Conservation (phyloP, 192 early-diverging fungal genomes). For the Coemansia sp. region DNA sequence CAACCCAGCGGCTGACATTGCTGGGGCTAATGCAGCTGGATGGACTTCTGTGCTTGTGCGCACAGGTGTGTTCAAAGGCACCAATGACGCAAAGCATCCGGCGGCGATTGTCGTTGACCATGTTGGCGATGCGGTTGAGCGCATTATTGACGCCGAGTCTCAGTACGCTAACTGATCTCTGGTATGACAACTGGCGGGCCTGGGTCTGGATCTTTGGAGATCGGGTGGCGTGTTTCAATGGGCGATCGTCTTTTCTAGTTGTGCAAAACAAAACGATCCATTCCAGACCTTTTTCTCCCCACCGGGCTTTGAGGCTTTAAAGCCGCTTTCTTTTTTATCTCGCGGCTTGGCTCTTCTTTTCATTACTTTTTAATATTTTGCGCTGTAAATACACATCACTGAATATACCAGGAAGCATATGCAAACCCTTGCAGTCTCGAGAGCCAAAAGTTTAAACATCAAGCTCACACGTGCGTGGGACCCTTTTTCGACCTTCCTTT, state of each 20-base stretch:
- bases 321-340: not conserved
- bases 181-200: not conserved
- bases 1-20: constrained; percentile 71
- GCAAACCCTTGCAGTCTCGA: too few relatives aligned
- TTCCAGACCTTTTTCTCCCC: not conserved
- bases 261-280: not conserved
- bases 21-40: constrained; percentile 68
- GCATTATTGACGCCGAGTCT: constrained; percentile 41
- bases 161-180: constrained; percentile 2
- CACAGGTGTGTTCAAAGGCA: constrained; percentile 65
- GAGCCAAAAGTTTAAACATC: too few relatives aligned
- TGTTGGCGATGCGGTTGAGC: constrained; percentile 64
- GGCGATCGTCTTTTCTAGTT: not conserved
- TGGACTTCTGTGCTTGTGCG: constrained; percentile 73
- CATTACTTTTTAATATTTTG: not conserved
- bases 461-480: too few relatives aligned
- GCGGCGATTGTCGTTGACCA: constrained; percentile 62
- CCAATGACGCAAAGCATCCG: constrained; percentile 58
- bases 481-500: too few relatives aligned
- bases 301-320: not conserved
- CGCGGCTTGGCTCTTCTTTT: not conserved
- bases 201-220: not conserved
- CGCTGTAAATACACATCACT: too few relatives aligned
- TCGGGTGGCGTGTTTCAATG: not conserved
- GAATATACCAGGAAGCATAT: too few relatives aligned